A percentile compares a stretch with the other conserved stretches of the same genome.
These are phyloP conservation scores for Zelopaecilomyces penicillatus DNA, from an alignment of 2,329 filamentous ascomycete genomes.

Conservation along the genomic window DNA sequence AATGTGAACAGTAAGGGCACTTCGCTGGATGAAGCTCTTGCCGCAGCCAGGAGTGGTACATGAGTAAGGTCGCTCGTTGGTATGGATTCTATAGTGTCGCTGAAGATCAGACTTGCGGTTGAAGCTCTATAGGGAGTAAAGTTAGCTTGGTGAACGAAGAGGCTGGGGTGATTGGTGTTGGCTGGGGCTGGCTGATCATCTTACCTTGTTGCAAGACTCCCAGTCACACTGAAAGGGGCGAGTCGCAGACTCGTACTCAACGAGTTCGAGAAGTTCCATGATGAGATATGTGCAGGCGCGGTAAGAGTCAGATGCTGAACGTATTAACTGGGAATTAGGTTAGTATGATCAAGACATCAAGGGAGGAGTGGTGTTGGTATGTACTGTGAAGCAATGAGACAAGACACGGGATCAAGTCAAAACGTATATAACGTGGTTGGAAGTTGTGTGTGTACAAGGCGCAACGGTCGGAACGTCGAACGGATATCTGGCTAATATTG, in stretches of 20 bases:
- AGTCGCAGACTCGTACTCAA: constrained; percentile 54
- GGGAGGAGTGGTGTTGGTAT: no score
- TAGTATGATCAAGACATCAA: no score
- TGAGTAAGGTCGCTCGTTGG: constrained; percentile 59
- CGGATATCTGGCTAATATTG: no score
- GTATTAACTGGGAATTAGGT: no score
- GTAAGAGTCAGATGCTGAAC: no score
- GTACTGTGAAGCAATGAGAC: no score
- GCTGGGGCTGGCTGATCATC: constrained; percentile 9
- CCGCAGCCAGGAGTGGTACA: constrained; percentile 53
- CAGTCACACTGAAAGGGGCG: constrained; percentile 58
- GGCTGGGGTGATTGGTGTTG: no score
- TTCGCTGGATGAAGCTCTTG: constrained; percentile 64
- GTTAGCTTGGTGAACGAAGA: no score
- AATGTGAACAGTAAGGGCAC: constrained; percentile 61
- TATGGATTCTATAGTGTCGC: constrained; percentile 63
- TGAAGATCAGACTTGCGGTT: constrained; percentile 65
- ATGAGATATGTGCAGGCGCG: not conserved
- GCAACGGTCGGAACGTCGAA: no score
- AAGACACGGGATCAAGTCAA: no score
- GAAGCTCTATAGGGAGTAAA: constrained; percentile 45
- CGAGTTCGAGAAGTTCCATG: constrained; percentile 59
- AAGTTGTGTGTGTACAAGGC: no score
- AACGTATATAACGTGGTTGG: no score
- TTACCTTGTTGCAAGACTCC: constrained; percentile 53